A percentile compares a stretch with the other conserved stretches of the same genome.
Evolutionary conservation across 2,329 filamentous ascomycete species (phyloP).

Genomic region (Didymella sp.): DNA sequence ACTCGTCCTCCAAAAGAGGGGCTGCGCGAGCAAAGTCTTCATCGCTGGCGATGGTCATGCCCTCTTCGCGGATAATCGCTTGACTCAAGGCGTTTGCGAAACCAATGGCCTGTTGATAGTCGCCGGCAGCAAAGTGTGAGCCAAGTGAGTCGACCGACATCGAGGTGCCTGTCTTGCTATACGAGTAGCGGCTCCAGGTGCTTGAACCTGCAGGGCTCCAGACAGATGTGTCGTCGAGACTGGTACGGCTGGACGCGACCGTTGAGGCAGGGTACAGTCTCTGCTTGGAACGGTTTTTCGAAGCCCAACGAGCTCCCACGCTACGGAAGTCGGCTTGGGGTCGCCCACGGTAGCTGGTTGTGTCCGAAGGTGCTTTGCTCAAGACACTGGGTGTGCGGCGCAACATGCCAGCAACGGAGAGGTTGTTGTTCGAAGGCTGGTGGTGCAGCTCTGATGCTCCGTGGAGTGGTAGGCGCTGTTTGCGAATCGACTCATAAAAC

Average conservation of each 20-base stretch:
- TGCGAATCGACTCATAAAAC: conserved; percentile 88
- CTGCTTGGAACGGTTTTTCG: conserved; percentile 83
- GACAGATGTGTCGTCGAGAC: conserved; percentile 88
- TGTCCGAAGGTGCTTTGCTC: conserved; percentile 91
- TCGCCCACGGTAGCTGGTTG: conserved; percentile 74
- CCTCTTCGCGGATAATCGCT: conserved; percentile 92
- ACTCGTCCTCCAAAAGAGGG: conserved; percentile 87
- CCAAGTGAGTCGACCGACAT: conserved; percentile 92
- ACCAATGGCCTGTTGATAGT: conserved; percentile 95
- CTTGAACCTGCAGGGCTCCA: conserved; percentile 94
- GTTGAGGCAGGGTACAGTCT: conserved; percentile 78
- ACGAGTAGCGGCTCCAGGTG: conserved; percentile 92
- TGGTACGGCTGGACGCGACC: conserved; percentile 89
- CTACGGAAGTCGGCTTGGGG: conserved; percentile 67
- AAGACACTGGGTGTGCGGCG: conserved; percentile 88
- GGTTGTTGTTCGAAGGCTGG: conserved; percentile 61
- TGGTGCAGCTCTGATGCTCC: conserved; percentile 66
- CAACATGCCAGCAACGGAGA: conserved; percentile 75
- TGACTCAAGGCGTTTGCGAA: conserved; percentile 97
- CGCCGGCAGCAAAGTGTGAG: conserved; percentile 74
- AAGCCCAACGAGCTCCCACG: conserved; percentile 75
- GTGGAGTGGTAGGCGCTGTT: conserved; percentile 84
- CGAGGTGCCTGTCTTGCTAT: conserved; percentile 88
- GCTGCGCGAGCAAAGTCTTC: conserved; percentile 66
- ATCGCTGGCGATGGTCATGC: conserved; percentile 61